A percentile compares a stretch with the other conserved stretches of the same genome.
Conservation (phyloP, 148 eudicot species). For the Talinum fruticosum region DNA sequence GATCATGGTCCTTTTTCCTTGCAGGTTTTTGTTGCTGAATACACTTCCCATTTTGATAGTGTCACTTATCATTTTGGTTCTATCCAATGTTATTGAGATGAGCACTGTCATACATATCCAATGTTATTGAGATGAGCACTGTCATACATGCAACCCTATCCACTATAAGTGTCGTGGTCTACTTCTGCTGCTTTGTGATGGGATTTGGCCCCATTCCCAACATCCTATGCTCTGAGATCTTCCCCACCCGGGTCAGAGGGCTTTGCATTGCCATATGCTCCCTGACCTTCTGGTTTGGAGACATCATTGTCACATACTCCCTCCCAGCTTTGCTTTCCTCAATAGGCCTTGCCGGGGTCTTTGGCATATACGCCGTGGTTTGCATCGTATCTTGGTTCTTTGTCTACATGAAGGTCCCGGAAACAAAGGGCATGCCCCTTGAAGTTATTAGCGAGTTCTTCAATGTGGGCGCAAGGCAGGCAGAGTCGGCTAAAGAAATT, state of each 20-base stretch:
- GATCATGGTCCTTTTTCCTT: constrained; percentile 2
- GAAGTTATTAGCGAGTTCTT: constrained; percentile 87
- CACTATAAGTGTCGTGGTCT: constrained; percentile 60
- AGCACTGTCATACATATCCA: constrained; percentile 40
- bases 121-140: constrained; percentile 36
- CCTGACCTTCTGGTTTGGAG: constrained; percentile 76
- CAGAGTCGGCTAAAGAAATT: constrained; percentile 27
- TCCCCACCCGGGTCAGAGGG: constrained; percentile 81
- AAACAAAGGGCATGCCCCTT: constrained; percentile 87
- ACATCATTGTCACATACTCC: constrained; percentile 73
- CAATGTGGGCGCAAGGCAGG: constrained; percentile 67
- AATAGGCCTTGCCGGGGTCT: constrained; percentile 77
- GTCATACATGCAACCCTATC: constrained; percentile 59
- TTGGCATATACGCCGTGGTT: constrained; percentile 66
- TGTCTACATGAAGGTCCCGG: constrained; percentile 71
- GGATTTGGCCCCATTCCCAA: constrained; percentile 88
- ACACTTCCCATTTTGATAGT: constrained; percentile 59
- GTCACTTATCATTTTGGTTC: constrained; percentile 52
- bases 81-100: constrained; percentile 45
- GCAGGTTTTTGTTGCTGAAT: constrained; percentile 64
- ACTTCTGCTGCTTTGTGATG: constrained; percentile 83
- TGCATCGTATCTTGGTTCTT: constrained; percentile 68
- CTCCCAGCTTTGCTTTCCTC: constrained; percentile 69
- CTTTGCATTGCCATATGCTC: constrained; percentile 88
- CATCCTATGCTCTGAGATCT: constrained; percentile 80